Evolutionary conservation across 2,329 filamentous ascomycete species (phyloP).

Genomic region (Fusarium longipes): DNA sequence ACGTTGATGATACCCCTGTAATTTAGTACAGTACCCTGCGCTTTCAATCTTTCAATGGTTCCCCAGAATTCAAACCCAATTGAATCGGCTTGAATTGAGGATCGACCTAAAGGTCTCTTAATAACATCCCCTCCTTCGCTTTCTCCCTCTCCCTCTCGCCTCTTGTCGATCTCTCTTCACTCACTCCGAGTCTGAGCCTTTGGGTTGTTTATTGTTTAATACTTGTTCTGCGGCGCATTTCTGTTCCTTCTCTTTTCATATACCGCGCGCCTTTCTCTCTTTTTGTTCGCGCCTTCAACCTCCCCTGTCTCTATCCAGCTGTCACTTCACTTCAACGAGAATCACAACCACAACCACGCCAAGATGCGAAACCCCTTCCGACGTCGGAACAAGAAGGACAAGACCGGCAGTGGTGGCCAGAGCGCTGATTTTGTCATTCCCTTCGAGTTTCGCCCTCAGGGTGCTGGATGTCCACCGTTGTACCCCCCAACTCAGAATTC

Average conservation of each 20-base stretch:
- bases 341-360: conserved; percentile 21
- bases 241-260: conserved; percentile 7
- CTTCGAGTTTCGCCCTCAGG: conserved; percentile 46
- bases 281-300: conserved; percentile 1
- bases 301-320: conserved; percentile 12
- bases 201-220: conserved; percentile 11
- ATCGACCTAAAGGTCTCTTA: conserved; percentile 12
- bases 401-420: conserved; percentile 40
- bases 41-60: conserved; percentile 19
- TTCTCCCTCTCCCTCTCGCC: conserved; percentile 28
- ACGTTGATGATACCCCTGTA: conserved; percentile 28
- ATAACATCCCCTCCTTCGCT: conserved; percentile 31
- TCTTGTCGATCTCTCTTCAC: conserved; percentile 5
- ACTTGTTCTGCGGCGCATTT: conserved; percentile 1
- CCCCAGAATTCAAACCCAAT: conserved; percentile 35
- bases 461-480: conserved; percentile 42
- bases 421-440: conserved; percentile 44
- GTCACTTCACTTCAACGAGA: conserved; percentile 20
- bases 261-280: not conserved
- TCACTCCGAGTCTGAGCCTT: conserved; percentile 2
- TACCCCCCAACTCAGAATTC: conserved; percentile 57
- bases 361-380: conserved; percentile 54
- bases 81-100: conserved; percentile 12
- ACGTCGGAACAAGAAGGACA: conserved; percentile 54
- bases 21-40: too few species aligned